Evolutionary conservation across 2,329 filamentous ascomycete genomes (phyloP), one percentile per base, ranked within the genome.

Genomic region (Ilyonectria destructans): DNA sequence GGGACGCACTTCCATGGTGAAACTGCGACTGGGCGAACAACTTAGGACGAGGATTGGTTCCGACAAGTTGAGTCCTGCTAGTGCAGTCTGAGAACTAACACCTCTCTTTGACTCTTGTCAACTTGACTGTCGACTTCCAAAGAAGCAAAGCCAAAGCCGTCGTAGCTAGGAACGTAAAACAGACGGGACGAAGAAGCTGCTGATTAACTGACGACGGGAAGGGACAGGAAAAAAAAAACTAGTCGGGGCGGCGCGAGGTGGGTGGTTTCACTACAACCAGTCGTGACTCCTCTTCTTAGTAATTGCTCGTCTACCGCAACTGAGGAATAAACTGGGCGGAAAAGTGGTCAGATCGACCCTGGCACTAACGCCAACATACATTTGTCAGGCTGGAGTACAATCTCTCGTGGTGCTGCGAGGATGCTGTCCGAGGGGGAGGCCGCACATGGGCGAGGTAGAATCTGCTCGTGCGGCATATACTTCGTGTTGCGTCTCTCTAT

Each of bases 161-260:
- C 51, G 51, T 54, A 35, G 31, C 12, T 12, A 35, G 10, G 19
- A 54, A 54, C 1, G 29, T 10, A 54, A 33, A 35, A n/a, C 19
- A 37, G 15, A 63, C 45, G 48, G 37, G 54, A n/a, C 26, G 62
- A 68, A 62, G 55, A 67, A 62, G 56, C 21, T 56, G 33, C 9
- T 6, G 31, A 54, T 35, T 17, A 54, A 54, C 51, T 74, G 69
- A 71, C 67, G 69, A 46, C 51, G 60, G 55, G 31, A 48, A 6
- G 37, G 51, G 40, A 35, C 13, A 26, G 40, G 23, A 23, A 46
- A 58, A 29, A 17, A 46, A 29, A 54, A 65, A 63, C 61, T 43
- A 57, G 19, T 60, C 23, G 40, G 40, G 40, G 23, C 26, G 51
- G 51, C 51, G 35, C 51, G 31, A 35, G 29, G 51, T 35, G 51